Conservation (phyloP, 805 yeast genomes). For the Zygosaccharomyces pseudorouxii region DNA sequence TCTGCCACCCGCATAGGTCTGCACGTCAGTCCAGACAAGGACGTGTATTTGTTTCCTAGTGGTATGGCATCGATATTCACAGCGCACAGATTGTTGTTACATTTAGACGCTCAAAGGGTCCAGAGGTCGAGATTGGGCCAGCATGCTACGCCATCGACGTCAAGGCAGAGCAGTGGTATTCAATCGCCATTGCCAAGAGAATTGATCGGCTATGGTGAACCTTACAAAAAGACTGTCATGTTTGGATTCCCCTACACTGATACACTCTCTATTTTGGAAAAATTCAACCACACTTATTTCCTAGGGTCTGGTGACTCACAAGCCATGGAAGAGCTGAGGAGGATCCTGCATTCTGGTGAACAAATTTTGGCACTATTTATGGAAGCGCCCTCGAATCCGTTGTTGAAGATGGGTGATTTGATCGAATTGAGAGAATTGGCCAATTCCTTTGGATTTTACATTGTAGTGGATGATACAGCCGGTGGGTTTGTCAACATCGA, state of each 20-base stretch:
- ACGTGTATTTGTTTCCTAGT: conserved; percentile 78
- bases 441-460: conserved; percentile 63
- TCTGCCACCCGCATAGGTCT: conserved; percentile 5
- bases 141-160: conserved; percentile 8
- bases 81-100: conserved; percentile 59
- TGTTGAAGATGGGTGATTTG: conserved; percentile 79
- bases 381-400: conserved; percentile 95
- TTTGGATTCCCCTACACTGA: conserved; percentile 97
- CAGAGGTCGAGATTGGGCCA: conserved; percentile 20
- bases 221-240: conserved; percentile 66
- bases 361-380: conserved; percentile 75
- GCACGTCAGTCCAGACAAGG: conserved; percentile 43
- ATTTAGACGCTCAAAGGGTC: conserved; percentile 35
- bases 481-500: conserved; percentile 86
- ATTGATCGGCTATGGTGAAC: conserved; percentile 28
- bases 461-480: conserved; percentile 90
- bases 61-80: conserved; percentile 92
- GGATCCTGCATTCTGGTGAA: conserved; percentile 55
- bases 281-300: conserved; percentile 89
- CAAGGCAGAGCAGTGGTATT: conserved; percentile 9
- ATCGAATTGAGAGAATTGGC: conserved; percentile 59
- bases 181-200: conserved; percentile 3
- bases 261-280: conserved; percentile 75
- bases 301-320: conserved; percentile 78
- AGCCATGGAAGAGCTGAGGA: conserved; percentile 57